A percentile compares a stretch with the other conserved stretches of the same genome.
Conservation (phyloP, 768 basidiomycete genomes). For the Symmetrospora coprosmae region DNA sequence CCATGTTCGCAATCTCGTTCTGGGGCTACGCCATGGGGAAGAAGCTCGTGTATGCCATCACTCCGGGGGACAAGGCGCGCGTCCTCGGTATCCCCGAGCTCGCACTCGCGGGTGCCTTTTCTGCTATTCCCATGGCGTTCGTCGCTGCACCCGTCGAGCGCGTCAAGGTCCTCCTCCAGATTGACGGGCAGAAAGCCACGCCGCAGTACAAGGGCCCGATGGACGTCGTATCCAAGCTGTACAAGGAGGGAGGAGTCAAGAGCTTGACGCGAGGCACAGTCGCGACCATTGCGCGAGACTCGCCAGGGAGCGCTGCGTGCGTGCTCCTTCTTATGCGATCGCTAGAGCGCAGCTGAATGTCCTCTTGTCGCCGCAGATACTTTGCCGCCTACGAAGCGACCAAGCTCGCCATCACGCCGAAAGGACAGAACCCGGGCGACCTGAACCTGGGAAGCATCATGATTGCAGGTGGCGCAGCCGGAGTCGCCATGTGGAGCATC, state of each 20-base stretch:
- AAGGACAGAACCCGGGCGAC: constrained; percentile 60
- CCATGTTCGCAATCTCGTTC: constrained; percentile 94
- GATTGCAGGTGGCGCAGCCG: constrained; percentile 81
- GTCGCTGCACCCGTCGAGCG: constrained; percentile 93
- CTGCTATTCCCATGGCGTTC: constrained; percentile 78
- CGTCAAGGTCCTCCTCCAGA: constrained; percentile 87
- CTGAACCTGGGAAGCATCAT: constrained; percentile 76
- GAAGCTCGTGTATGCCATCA: constrained; percentile 58
- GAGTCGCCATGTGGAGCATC: constrained; percentile 94
- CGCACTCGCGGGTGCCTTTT: constrained; percentile 83
- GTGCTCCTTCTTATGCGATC: constrained; percentile 34
- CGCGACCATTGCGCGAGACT: constrained; percentile 89
- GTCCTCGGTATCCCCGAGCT: constrained; percentile 61
- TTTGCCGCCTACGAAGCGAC: constrained; percentile 93
- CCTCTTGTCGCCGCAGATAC: constrained; percentile 53
- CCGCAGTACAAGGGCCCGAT: constrained; percentile 74
- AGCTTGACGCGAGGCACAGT: constrained; percentile 84
- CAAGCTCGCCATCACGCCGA: constrained; percentile 71
- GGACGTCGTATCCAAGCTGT: constrained; percentile 78
- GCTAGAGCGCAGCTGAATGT: too few relatives aligned
- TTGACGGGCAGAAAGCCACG: constrained; percentile 72
- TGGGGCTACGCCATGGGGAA: constrained; percentile 96
- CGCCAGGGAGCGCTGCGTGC: constrained; percentile 89
- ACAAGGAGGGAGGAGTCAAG: constrained; percentile 78
- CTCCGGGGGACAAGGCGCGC: constrained; percentile 59